These are phyloP conservation scores for Lodderomyces jiufengensis DNA, from an alignment of 1,139 yeast species.

Conservation along the genomic window DNA sequence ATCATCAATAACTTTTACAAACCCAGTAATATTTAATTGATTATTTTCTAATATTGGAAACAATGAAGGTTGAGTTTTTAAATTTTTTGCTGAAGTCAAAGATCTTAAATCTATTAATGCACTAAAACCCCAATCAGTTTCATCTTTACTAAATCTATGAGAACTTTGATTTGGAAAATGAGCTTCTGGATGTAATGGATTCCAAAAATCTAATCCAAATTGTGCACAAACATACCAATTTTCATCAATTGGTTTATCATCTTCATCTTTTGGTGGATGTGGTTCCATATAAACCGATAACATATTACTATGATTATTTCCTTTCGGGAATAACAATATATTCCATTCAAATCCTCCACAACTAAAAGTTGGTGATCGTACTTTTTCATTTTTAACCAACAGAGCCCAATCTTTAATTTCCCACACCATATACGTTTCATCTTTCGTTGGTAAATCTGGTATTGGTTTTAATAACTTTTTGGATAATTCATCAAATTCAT, in stretches of 20 bases:
- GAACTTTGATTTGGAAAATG: conserved; percentile 66
- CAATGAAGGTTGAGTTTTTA: conserved; percentile 11
- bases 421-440: conserved; percentile 61
- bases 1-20: conserved; percentile 75
- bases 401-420: conserved; percentile 60
- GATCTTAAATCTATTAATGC: conserved; percentile 62
- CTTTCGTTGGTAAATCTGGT: conserved; percentile 42
- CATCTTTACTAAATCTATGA: conserved; percentile 73
- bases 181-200: conserved; percentile 64
- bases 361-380: conserved; percentile 50
- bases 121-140: conserved; percentile 95
- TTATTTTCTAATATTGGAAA: conserved; percentile 50
- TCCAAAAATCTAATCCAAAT: conserved; percentile 82
- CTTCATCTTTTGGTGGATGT: conserved; percentile 39
- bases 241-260: conserved; percentile 29
- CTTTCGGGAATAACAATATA: conserved; percentile 72
- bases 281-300: conserved; percentile 66
- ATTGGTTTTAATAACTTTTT: conserved; percentile 37
- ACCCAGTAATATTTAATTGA: conserved; percentile 68
- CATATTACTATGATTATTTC: conserved; percentile 47
- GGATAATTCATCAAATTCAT: conserved; percentile 28
- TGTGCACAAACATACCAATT: conserved; percentile 89
- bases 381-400: conserved; percentile 46
- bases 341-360: conserved; percentile 76
- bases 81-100: conserved; percentile 24